Percentiles rank a stretch among this genome's conserved stretches.
Evolutionary conservation across 805 yeast species (phyloP).

Genomic region (Soucietia sequanensis): DNA sequence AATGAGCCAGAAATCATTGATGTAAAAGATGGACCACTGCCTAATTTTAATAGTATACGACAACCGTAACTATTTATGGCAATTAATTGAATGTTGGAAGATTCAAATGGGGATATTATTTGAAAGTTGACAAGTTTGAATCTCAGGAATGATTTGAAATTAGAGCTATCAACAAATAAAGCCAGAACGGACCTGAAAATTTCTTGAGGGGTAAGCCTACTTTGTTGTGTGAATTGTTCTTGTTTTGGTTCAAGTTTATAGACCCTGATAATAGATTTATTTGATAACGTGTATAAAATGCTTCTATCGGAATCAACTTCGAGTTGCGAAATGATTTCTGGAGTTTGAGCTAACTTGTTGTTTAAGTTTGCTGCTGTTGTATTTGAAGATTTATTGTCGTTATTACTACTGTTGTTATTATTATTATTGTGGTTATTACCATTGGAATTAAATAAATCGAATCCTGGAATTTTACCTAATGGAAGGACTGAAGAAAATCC

Average conservation of each 20-base stretch:
- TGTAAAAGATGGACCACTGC: constrained; percentile 30
- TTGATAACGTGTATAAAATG: constrained; percentile 77
- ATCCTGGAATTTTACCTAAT: constrained; percentile 29
- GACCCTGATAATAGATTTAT: constrained; percentile 76
- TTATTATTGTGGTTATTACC: constrained; percentile 11
- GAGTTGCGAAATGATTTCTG: constrained; percentile 63
- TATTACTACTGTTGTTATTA: constrained; percentile 9
- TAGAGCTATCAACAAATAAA: constrained; percentile 55
- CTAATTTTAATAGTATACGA: constrained; percentile 60
- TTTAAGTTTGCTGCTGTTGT: constrained; percentile 10
- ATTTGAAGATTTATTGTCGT: too few relatives aligned
- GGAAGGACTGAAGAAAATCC: constrained; percentile 43
- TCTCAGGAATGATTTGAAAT: constrained; percentile 45
- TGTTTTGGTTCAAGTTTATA: constrained; percentile 56
- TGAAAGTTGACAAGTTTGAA: constrained; percentile 63
- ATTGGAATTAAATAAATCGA: constrained; percentile 27
- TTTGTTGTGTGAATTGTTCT: constrained; percentile 35
- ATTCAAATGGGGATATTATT: constrained; percentile 62
- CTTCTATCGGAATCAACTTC: constrained; percentile 76
- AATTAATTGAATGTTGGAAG: constrained; percentile 66
- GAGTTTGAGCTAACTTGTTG: constrained; percentile 18
- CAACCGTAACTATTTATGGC: constrained; percentile 85
- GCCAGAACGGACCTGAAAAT: constrained; percentile 48
- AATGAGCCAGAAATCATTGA: constrained; percentile 20
- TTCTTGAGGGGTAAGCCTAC: constrained; percentile 43